A percentile compares a stretch with the other conserved stretches of the same genome.
Conservation (phyloP, 208 protist genomes). For the Acanthamoeba lenticulata region DNA sequence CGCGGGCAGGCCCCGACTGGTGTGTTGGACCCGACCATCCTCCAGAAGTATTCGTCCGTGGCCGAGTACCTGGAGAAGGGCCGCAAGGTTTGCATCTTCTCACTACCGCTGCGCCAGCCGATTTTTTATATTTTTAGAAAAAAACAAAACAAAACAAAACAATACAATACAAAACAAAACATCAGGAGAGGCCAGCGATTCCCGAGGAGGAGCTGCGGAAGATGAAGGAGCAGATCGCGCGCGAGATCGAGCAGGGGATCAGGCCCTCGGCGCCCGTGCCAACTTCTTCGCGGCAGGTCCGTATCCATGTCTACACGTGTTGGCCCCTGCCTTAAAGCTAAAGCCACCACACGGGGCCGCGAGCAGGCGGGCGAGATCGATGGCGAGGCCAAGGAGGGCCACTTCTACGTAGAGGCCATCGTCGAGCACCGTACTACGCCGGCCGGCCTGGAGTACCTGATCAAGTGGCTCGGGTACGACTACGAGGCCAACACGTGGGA, state of each 20-base stretch:
- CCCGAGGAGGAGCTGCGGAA: background rate
- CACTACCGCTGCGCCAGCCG: background rate
- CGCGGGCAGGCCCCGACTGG: background rate
- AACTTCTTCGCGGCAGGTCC: too few relatives aligned
- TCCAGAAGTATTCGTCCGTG: conserved; percentile 29
- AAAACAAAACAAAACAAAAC: too few relatives aligned
- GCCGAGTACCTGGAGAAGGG: conserved; percentile 18
- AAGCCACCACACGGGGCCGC: too few relatives aligned
- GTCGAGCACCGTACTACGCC: conserved; percentile 6
- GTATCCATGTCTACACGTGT: too few relatives aligned
- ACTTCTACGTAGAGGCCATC: conserved; percentile 44
- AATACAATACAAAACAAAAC: too few relatives aligned
- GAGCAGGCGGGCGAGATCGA: background rate
- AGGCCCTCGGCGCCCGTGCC: background rate
- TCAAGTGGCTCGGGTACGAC: conserved; percentile 59
- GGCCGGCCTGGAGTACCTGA: conserved; percentile 6
- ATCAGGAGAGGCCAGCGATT: background rate
- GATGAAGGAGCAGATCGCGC: background rate
- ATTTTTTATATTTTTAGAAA: too few relatives aligned
- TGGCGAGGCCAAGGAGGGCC: background rate
- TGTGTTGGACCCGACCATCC: background rate
- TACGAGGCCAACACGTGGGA: conserved; percentile 36
- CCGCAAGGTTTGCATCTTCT: background rate
- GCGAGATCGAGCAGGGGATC: background rate
- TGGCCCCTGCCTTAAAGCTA: too few relatives aligned